These are phyloP conservation scores for Fusarium gaditjirri DNA, from an alignment of 2,329 filamentous ascomycete genomes.

Conservation along the genomic window DNA sequence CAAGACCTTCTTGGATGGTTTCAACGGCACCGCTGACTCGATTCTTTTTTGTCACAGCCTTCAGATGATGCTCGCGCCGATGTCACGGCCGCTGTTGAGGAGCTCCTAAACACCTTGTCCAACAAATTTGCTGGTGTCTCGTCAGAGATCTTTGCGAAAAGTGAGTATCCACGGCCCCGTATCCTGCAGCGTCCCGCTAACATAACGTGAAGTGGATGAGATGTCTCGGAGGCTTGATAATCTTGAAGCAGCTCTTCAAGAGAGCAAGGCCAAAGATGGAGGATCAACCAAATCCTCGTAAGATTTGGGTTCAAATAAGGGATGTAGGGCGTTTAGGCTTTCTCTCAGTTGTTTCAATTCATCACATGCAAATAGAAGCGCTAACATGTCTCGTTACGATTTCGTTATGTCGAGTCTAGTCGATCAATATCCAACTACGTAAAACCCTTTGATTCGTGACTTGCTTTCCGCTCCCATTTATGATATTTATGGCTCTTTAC, in stretches of 20 bases:
- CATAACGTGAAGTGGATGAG: constrained; percentile 79
- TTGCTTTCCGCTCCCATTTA: constrained; percentile 16
- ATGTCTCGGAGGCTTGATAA: constrained; percentile 89
- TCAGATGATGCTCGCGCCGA: constrained; percentile 67
- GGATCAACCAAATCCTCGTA: constrained; percentile 51
- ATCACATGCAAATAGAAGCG: constrained; percentile 22
- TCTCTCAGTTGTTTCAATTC: constrained; percentile 21
- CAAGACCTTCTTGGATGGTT: constrained; percentile 4
- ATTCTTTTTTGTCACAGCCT: constrained; percentile 42
- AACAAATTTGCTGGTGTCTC: constrained; percentile 88
- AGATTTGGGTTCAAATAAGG: background rate
- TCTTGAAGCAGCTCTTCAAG: constrained; percentile 77
- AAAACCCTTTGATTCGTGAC: constrained; percentile 23
- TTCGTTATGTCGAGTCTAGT: constrained; percentile 33
- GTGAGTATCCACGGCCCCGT: constrained; percentile 63
- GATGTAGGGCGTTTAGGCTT: constrained; percentile 25
- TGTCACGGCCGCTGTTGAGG: constrained; percentile 83
- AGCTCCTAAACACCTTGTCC: constrained; percentile 84
- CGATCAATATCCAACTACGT: constrained; percentile 36
- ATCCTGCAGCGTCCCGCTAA: constrained; percentile 18
- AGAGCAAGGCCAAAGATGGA: constrained; percentile 60
- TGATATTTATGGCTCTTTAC: constrained; percentile 42
- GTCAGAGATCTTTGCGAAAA: constrained; percentile 87
- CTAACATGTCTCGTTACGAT: constrained; percentile 12
- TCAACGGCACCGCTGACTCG: constrained; percentile 29